Conservation (phyloP, 2,329 filamentous ascomycete genomes). For the Beauveria scarabaeidicola region DNA sequence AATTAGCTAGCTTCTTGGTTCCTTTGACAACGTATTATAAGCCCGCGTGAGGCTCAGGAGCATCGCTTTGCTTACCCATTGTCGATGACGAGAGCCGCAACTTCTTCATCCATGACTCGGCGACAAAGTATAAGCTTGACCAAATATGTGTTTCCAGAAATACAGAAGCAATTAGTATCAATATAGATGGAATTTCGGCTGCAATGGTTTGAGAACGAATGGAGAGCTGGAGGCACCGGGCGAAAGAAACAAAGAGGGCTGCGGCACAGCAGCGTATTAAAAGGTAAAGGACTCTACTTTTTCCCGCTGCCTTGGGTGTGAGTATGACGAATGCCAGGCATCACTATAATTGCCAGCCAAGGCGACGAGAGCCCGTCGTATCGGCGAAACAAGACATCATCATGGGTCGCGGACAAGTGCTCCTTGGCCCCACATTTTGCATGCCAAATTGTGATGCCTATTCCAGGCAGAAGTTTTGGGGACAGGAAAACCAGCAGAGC, state of each 20-base stretch:
- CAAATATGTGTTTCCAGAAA: not conserved
- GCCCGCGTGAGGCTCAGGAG: not conserved
- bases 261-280: not conserved
- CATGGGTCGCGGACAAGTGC: not conserved
- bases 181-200: not conserved
- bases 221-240: not conserved
- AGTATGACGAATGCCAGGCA: not conserved
- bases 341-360: not conserved
- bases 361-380: not conserved
- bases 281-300: not conserved
- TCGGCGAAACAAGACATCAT: not conserved
- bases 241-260: not conserved
- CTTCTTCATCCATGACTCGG: slow-evolving; percentile 57
- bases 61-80: slow-evolving; percentile 62
- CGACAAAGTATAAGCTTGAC: not conserved
- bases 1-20: not conserved
- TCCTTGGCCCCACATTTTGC: not conserved
- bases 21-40: not conserved
- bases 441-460: not conserved
- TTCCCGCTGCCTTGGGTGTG: not conserved
- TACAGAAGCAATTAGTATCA: not conserved
- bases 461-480: not conserved
- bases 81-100: slow-evolving; percentile 99
- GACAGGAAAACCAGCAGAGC: too few relatives aligned
- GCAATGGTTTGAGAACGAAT: not conserved